A percentile compares a stretch with the other conserved stretches of the same genome.
Conservation (phyloP, 2,329 filamentous ascomycete species). For the Cladosporium cucumerinum region DNA sequence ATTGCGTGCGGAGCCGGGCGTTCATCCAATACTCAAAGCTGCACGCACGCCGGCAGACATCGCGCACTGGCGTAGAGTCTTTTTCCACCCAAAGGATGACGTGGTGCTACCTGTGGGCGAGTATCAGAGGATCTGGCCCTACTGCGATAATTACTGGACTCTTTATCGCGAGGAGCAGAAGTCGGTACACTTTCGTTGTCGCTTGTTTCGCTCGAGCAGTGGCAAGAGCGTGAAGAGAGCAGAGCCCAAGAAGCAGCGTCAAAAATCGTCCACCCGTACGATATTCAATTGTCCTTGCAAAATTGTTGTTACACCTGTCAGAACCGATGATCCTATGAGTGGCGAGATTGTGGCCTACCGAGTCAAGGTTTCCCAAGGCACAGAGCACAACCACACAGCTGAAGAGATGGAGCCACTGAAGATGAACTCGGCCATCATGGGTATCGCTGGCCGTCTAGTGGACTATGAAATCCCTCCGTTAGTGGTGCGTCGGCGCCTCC, state of each 20-base stretch:
- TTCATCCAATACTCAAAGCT: not conserved
- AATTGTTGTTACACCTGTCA: not conserved
- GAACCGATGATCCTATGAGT: not conserved
- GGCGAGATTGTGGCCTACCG: not conserved
- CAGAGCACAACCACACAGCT: not conserved
- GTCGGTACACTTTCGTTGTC: not conserved
- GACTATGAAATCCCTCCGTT: not conserved
- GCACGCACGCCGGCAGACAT: not conserved
- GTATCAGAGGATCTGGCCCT: not conserved
- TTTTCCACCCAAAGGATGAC: not conserved
- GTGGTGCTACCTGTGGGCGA: not conserved
- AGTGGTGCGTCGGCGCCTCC: not conserved
- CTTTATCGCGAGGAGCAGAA: not conserved
- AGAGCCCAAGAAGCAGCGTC: not conserved
- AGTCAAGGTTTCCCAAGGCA: not conserved
- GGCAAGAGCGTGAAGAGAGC: not conserved
- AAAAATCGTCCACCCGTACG: not conserved
- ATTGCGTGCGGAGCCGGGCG: not conserved
- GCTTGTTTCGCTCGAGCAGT: not conserved
- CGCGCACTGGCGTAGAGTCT: not conserved
- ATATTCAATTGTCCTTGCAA: not conserved
- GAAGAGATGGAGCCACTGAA: not conserved
- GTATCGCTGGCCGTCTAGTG: not conserved
- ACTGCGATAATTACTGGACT: not conserved
- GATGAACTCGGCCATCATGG: not conserved